Evolutionary conservation across 2,329 filamentous ascomycete species (phyloP).

Genomic region (Monilinia laxa): DNA sequence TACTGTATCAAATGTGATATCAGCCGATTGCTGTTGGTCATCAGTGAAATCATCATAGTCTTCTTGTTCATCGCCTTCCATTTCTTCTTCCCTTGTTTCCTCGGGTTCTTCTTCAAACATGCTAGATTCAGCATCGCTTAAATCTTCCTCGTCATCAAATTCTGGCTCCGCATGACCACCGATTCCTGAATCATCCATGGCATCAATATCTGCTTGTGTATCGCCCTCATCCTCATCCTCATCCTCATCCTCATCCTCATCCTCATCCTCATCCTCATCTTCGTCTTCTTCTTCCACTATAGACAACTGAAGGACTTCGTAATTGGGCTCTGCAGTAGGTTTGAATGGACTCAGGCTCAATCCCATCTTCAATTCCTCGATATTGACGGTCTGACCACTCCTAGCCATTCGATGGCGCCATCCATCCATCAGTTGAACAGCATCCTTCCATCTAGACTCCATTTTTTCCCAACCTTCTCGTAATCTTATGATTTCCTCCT

Average conservation of each 20-base stretch:
- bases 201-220: slow-evolving; percentile 41
- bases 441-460: slow-evolving; percentile 87
- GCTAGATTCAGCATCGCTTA: slow-evolving; percentile 40
- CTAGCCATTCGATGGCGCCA: slow-evolving; percentile 82
- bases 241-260: slow-evolving; percentile 26
- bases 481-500: slow-evolving; percentile 83
- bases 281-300: slow-evolving; percentile 28
- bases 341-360: slow-evolving; percentile 61
- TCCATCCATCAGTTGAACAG: slow-evolving; percentile 84
- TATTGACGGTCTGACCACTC: slow-evolving; percentile 67
- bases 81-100: slow-evolving; percentile 32
- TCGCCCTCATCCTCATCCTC: slow-evolving; percentile 36
- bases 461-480: slow-evolving; percentile 89
- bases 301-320: slow-evolving; percentile 41
- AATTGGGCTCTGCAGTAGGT: slow-evolving; percentile 52
- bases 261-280: slow-evolving; percentile 22
- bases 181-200: slow-evolving; percentile 37
- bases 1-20: slow-evolving; percentile 34
- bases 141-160: slow-evolving; percentile 33
- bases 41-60: slow-evolving; percentile 31
- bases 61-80: slow-evolving; percentile 41
- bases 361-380: slow-evolving; percentile 67
- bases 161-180: slow-evolving; percentile 31
- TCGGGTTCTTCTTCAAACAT: slow-evolving; percentile 51
- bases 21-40: slow-evolving; percentile 33